Conservation (phyloP, 352 stramenopile species). For the Globisporangium camurandrum region DNA sequence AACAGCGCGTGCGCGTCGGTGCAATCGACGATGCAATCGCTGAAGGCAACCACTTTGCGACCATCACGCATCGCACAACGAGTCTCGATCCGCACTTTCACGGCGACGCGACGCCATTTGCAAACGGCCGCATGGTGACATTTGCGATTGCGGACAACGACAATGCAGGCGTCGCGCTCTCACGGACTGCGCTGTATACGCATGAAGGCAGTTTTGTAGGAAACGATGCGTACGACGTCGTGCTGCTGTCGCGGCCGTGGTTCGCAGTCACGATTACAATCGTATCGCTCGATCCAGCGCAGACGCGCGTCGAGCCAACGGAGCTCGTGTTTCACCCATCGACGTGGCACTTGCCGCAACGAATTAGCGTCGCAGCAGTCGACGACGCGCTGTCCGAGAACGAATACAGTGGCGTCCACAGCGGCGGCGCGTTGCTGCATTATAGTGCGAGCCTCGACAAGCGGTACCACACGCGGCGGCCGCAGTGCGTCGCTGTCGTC, state of each 20-base stretch:
- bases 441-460: slow-evolving; percentile 49
- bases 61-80: slow-evolving; percentile 31
- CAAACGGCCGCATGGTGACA: slow-evolving; percentile 46
- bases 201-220: slow-evolving; percentile 45
- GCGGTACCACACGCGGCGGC: slow-evolving; percentile 52
- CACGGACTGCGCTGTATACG: slow-evolving; percentile 47
- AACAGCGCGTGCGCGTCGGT: slow-evolving; percentile 46
- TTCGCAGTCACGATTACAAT: slow-evolving; percentile 40
- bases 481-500: slow-evolving; percentile 49
- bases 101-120: slow-evolving; percentile 40
- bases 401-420: slow-evolving; percentile 55
- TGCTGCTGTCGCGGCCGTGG: slow-evolving; percentile 52
- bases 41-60: slow-evolving; percentile 55
- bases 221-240: slow-evolving; percentile 50
- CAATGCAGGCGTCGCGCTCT: slow-evolving; percentile 35
- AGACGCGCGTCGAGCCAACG: slow-evolving; percentile 25
- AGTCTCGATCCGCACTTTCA: slow-evolving; percentile 58
- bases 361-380: slow-evolving; percentile 33
- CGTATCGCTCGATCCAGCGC: slow-evolving; percentile 30
- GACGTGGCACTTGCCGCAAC: slow-evolving; percentile 46
- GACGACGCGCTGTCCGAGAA: slow-evolving; percentile 52
- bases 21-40: slow-evolving; percentile 50
- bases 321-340: slow-evolving; percentile 29
- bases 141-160: slow-evolving; percentile 74
- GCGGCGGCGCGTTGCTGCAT: slow-evolving; percentile 43